Evolutionary conservation across 2,329 filamentous ascomycete species (phyloP).

Genomic region (Alternaria panax): DNA sequence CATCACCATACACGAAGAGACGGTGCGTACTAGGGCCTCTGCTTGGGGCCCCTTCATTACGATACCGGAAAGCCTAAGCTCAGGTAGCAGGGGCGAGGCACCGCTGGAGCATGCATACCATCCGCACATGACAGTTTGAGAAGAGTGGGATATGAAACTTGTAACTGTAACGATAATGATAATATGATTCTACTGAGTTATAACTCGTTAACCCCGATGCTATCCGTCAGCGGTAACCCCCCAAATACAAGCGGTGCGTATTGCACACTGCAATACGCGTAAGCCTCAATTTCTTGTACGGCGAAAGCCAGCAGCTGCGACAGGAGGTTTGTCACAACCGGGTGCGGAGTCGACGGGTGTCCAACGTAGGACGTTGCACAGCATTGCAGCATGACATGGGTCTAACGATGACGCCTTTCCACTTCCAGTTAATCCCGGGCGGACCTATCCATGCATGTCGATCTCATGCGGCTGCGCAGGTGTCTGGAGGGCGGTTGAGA

Average conservation of each 20-base stretch:
- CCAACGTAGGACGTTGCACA: constrained; percentile 16
- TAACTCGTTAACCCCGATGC: not conserved
- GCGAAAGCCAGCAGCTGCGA: not conserved
- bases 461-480: constrained; percentile 11
- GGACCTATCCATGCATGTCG: constrained; percentile 3
- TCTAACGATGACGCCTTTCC: constrained; percentile 14
- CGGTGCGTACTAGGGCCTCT: constrained; percentile 22
- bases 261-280: not conserved
- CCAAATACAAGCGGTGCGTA: not conserved
- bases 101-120: constrained; percentile 21
- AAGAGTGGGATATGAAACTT: not conserved
- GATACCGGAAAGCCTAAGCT: constrained; percentile 41
- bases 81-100: constrained; percentile 29
- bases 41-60: constrained; percentile 47
- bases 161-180: constrained; percentile 9
- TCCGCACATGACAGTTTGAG: constrained; percentile 28
- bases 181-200: not conserved
- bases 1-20: constrained; percentile 13
- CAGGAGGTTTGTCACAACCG: not conserved
- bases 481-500: constrained; percentile 7
- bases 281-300: not conserved
- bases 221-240: not conserved
- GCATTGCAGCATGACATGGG: constrained; percentile 9
- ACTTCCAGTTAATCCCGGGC: constrained; percentile 2
- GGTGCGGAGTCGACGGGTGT: not conserved